phyloP scores from a whole-genome alignment of 495 filamentous ascomycete species.

The Daldinia caldariorum region DNA sequence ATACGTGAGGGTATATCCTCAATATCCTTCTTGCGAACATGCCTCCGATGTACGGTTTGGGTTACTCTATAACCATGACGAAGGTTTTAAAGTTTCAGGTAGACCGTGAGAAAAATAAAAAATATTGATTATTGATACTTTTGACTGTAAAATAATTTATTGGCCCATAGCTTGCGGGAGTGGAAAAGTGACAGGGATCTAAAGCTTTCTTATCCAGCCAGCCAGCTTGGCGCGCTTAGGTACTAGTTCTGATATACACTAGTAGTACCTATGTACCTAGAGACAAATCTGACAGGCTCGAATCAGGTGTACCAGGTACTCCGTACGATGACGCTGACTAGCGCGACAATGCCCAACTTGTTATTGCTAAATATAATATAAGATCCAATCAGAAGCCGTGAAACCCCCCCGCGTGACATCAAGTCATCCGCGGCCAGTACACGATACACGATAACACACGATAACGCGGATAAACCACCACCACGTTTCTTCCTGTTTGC shows the following conservation, averaged over 20 bases:
- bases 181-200: constrained; percentile 20
- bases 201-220: constrained; percentile 4
- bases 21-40: constrained; percentile 41
- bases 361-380: constrained; percentile 21
- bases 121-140: too few species aligned
- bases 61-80: constrained; percentile 25
- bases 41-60: constrained; percentile 33
- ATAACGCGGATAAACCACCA: not conserved
- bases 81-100: constrained; percentile 4
- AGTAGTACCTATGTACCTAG: not conserved
- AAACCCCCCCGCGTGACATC: constrained; percentile 37
- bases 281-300: too few species aligned
- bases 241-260: constrained; percentile 11
- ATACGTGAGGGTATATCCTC: constrained; percentile 33
- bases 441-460: not conserved
- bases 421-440: constrained; percentile 36
- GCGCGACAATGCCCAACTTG: not conserved
- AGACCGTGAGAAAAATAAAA: constrained; percentile 17
- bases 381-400: constrained; percentile 32
- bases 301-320: too few species aligned
- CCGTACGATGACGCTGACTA: constrained; percentile 11
- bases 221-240: constrained; percentile 14
- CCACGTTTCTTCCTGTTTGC: not conserved
- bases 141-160: constrained; percentile 19
- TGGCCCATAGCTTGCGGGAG: constrained; percentile 1